Base-by-base conservation (phyloP, 2,329 filamentous ascomycete species). In the Beauveria scarabaeidicola region DNA sequence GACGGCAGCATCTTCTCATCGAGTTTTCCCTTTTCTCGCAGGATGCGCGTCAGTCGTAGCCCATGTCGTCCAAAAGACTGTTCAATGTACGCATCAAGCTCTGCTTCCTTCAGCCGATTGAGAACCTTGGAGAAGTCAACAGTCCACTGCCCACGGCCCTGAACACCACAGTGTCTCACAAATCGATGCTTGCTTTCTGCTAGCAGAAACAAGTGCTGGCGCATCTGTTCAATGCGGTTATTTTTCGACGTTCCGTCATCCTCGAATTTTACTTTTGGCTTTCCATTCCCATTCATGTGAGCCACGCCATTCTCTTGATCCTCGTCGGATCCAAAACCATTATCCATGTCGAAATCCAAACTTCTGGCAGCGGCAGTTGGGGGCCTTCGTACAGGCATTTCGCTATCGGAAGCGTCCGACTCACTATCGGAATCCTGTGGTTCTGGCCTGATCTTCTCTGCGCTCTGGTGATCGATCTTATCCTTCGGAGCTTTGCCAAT, bases 1-100 rank as follows among this genome's bases (percentile, higher is more conserved):
- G 86, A 86, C 41, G 89, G 88, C 13, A 97, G 80, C 62, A 89
- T 87, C 73, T 95, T 96, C 73, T 99, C 94, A 65, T 97, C 93
- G n/a, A 97, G 79, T 69, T 94, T 96, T 57, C 94, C 94, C 69
- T 92, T 91, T 61, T 89, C 86, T 43, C 88, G 83, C 21, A 99
- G 81, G 59, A 97, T 91, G 21, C 91, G 88, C 21, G 91, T 82
- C n/a, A 99, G 78, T 9, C 93, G 89, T 19, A 93, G 81, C 1
- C 91, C 91, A 51, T 88, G 79, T 8, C 83, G 82, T 8, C 91
- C 91, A 66, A 90, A 91, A 2, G 85, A 84, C 56, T 90, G 84
- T 63, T 88, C 83, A 59, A 97, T 87, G 46, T 91, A 87, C 15
- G 86, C 85, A 71, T 97, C 91, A 32, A 97, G 77, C 70, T 97